Evolutionary conservation across 2,329 filamentous ascomycete genomes (phyloP).

Genomic region (Penicillium corylophilum): DNA sequence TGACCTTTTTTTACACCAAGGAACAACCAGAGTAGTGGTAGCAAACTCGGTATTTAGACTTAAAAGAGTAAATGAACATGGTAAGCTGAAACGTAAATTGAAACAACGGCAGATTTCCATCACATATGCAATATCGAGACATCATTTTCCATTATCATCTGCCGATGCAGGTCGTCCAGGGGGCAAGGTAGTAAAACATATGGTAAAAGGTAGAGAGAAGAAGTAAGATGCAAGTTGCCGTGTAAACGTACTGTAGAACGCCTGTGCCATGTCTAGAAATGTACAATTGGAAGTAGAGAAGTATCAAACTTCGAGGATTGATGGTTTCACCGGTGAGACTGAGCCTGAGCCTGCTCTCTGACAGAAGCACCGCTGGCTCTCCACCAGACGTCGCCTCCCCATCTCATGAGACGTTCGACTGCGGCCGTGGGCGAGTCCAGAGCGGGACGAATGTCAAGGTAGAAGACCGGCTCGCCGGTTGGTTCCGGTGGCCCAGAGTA

Average conservation of each 20-base stretch:
- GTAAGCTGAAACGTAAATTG: neutral
- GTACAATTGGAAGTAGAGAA: conserved; percentile 28
- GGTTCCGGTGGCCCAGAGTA: conserved; percentile 81
- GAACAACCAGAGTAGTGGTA: neutral
- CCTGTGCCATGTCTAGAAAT: conserved; percentile 26
- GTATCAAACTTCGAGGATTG: conserved; percentile 3
- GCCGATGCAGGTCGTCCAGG: conserved; percentile 5
- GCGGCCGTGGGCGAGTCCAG: conserved; percentile 76
- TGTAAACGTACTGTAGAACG: conserved; percentile 19
- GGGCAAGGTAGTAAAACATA: conserved; percentile 1
- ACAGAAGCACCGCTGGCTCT: conserved; percentile 73
- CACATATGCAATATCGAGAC: neutral
- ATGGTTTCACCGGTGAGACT: neutral
- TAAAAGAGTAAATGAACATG: neutral
- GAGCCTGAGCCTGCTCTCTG: conserved; percentile 15
- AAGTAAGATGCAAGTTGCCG: conserved; percentile 9
- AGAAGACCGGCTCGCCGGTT: conserved; percentile 91
- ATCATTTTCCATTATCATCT: conserved; percentile 11
- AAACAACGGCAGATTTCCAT: neutral
- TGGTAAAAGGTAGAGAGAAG: conserved; percentile 9
- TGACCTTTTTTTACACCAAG: neutral
- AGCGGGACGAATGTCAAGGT: conserved; percentile 88
- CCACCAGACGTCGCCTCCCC: conserved; percentile 95
- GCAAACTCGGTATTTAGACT: neutral
- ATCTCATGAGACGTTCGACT: conserved; percentile 78